Evolutionary conservation across 2,329 filamentous ascomycete species (phyloP).

Genomic region (Talaromyces sp.): DNA sequence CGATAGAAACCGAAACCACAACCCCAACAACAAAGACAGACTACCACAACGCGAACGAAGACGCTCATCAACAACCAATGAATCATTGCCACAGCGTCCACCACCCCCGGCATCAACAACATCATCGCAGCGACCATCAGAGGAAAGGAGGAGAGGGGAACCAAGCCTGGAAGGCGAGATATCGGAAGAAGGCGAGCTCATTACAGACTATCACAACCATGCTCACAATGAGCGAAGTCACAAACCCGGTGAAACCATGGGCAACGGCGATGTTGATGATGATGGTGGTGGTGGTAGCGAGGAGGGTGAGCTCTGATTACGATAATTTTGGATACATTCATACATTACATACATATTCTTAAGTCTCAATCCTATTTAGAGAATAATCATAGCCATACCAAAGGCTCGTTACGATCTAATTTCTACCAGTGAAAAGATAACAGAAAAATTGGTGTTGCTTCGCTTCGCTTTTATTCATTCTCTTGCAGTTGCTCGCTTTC

Average conservation of each 20-base stretch:
- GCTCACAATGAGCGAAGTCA: neutral
- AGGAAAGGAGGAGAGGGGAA: constrained; percentile 11
- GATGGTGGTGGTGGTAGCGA: constrained; percentile 41
- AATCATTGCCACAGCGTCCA: constrained; percentile 1
- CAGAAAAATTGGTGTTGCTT: neutral
- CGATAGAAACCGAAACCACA: constrained; percentile 19
- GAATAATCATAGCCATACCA: neutral
- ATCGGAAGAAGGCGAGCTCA: constrained; percentile 15
- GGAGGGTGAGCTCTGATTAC: constrained; percentile 37
- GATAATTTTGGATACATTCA: neutral
- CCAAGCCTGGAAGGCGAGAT: constrained; percentile 19
- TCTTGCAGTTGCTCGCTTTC: neutral
- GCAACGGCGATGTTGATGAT: constrained; percentile 17
- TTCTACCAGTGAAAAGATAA: neutral
- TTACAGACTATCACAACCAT: neutral
- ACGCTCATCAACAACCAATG: neutral
- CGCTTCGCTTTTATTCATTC: neutral
- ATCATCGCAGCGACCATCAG: neutral
- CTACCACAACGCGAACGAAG: constrained; percentile 3
- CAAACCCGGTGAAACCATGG: neutral
- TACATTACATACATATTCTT: neutral
- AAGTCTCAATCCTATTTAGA: neutral
- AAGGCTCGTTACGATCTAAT: neutral
- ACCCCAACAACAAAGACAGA: constrained; percentile 6
- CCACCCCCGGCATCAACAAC: neutral